These are phyloP conservation scores for Parastagonospora nodorum DNA, from an alignment of 2,329 filamentous ascomycete genomes.

Conservation along the genomic window DNA sequence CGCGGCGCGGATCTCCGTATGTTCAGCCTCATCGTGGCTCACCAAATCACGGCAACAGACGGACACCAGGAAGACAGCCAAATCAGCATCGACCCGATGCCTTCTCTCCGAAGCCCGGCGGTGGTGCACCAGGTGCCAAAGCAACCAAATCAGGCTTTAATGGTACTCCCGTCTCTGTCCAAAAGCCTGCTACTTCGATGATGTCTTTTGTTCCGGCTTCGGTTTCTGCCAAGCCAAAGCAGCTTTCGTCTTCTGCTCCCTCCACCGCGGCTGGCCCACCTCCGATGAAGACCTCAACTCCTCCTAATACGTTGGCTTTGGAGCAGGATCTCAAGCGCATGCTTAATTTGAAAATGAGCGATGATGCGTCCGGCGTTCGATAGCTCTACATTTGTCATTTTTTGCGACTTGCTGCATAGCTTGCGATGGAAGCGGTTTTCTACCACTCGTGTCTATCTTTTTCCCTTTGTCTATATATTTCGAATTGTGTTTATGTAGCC, in stretches of 20 bases:
- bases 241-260: slow-evolving; percentile 27
- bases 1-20: slow-evolving; percentile 34
- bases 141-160: slow-evolving; percentile 17
- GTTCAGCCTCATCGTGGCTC: slow-evolving; percentile 28
- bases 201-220: slow-evolving; percentile 46
- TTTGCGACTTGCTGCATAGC: slow-evolving; percentile 32
- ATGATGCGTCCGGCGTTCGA: slow-evolving; percentile 26
- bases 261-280: slow-evolving; percentile 18
- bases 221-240: slow-evolving; percentile 42
- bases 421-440: slow-evolving; percentile 21
- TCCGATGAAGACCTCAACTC: slow-evolving; percentile 17
- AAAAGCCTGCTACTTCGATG: slow-evolving; percentile 30
- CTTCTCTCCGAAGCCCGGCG: slow-evolving; percentile 19
- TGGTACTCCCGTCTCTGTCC: slow-evolving; percentile 16
- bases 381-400: slow-evolving; percentile 19
- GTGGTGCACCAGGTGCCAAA: slow-evolving; percentile 14
- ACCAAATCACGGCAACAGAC: slow-evolving; percentile 26
- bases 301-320: slow-evolving; percentile 31
- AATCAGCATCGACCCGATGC: slow-evolving; percentile 32
- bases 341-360: slow-evolving; percentile 37
- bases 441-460: slow-evolving; percentile 15
- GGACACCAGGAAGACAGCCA: slow-evolving; percentile 27
- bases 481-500: slow-evolving; percentile 21
- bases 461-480: slow-evolving; percentile 30
- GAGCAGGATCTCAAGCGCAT: slow-evolving; percentile 45